Percentiles rank a stretch among this genome's conserved stretches.
These are phyloP conservation scores for Magnolia changhungtana DNA, from an alignment of 164 flowering plant species.

Conservation along the genomic window DNA sequence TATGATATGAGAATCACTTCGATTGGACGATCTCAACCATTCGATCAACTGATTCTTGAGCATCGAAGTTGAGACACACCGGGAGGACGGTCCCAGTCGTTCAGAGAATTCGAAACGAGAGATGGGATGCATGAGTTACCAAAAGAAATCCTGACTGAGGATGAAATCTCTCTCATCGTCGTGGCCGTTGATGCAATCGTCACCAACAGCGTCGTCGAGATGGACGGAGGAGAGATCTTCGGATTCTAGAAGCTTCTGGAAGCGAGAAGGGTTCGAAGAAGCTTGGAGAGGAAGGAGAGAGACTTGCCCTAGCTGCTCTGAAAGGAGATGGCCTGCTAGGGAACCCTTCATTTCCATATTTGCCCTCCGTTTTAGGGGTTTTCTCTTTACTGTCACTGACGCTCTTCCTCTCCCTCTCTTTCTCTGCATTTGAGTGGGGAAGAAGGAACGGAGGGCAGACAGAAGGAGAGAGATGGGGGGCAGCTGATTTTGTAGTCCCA, in stretches of 20 bases:
- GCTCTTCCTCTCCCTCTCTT: conserved; percentile 2
- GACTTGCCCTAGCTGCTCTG: conserved; percentile 45
- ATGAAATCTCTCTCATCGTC: conserved; percentile 65
- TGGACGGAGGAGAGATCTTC: conserved; percentile 13
- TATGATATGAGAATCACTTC: not conserved
- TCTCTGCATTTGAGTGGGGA: conserved; percentile 6
- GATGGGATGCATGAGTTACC: conserved; percentile 31
- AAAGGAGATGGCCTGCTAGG: conserved; percentile 29
- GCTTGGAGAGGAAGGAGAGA: conserved; percentile 21
- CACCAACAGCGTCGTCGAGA: not conserved
- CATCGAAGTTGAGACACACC: not conserved
- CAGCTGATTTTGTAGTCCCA: not conserved
- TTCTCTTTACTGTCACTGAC: not conserved
- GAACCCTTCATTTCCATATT: conserved; percentile 36
- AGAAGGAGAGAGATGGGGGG: not conserved
- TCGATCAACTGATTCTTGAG: not conserved
- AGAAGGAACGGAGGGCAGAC: not conserved
- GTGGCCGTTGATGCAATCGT: conserved; percentile 10
- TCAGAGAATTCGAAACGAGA: not conserved
- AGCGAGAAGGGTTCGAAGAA: conserved; percentile 17
- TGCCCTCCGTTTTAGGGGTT: not conserved
- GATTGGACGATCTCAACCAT: not conserved
- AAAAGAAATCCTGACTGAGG: conserved; percentile 95
- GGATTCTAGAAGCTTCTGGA: conserved; percentile 39
- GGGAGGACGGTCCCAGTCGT: not conserved